Evolutionary conservation across 805 yeast species (phyloP).

Genomic region (Naumovozyma baii): DNA sequence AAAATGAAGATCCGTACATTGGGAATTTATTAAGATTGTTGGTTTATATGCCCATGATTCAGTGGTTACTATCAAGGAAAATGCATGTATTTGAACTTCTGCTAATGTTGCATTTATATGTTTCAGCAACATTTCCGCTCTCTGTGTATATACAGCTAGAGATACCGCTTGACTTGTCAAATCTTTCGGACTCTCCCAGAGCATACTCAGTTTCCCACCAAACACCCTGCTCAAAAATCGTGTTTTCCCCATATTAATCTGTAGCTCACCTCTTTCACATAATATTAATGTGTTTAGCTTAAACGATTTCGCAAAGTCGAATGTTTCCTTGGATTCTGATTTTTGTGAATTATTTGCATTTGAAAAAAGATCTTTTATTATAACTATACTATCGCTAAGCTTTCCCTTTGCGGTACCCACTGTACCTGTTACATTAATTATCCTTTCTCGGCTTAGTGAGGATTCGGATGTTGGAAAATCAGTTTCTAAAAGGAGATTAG

Average conservation of each 20-base stretch:
- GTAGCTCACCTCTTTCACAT: constrained; percentile 17
- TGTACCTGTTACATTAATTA: constrained; percentile 16
- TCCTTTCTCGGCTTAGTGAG: constrained; percentile 9
- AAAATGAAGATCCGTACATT: constrained; percentile 16
- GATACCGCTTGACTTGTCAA: constrained; percentile 18
- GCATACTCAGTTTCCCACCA: constrained; percentile 13
- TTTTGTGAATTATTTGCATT: constrained; percentile 2
- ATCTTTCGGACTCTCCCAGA: constrained; percentile 17
- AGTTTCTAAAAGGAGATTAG: constrained; percentile 12
- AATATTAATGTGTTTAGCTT: constrained; percentile 13
- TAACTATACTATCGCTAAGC: constrained; percentile 16
- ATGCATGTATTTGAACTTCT: constrained; percentile 15
- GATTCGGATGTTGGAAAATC: constrained; percentile 9
- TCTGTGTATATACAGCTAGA: constrained; percentile 13
- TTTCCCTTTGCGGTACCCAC: constrained; percentile 21
- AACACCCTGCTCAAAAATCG: constrained; percentile 8
- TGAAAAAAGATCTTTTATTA: constrained; percentile 7
- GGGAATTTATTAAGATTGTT: constrained; percentile 10
- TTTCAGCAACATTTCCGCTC: constrained; percentile 15
- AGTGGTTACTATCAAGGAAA: constrained; percentile 13
- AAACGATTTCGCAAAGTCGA: constrained; percentile 5
- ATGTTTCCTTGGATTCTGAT: not conserved
- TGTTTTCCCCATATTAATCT: constrained; percentile 11
- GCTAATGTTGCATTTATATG: constrained; percentile 12
- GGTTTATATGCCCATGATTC: constrained; percentile 12